Percentiles rank a stretch among this genome's conserved stretches.
Evolutionary conservation across 2,329 filamentous ascomycete genomes (phyloP).

Genomic region (Neonectria neomacrospora): DNA sequence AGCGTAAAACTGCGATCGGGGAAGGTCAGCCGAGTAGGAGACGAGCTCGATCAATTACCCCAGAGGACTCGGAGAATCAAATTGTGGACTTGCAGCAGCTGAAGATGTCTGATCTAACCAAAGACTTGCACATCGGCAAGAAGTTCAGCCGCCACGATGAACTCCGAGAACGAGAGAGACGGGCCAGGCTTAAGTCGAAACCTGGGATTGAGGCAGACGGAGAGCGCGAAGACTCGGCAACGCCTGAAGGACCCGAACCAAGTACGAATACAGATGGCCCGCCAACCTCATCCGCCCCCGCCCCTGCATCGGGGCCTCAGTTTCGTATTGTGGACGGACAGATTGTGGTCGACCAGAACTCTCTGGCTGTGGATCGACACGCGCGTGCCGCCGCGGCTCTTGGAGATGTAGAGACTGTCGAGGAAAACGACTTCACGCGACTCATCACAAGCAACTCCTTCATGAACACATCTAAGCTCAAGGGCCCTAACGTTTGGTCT

Average conservation of each 20-base stretch:
- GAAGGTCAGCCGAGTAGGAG: conserved; percentile 44
- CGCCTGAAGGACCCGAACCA: conserved; percentile 33
- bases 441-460: conserved; percentile 77
- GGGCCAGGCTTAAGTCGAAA: conserved; percentile 50
- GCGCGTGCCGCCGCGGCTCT: conserved; percentile 66
- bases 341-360: conserved; percentile 76
- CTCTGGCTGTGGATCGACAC: conserved; percentile 75
- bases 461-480: conserved; percentile 68
- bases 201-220: conserved; percentile 42
- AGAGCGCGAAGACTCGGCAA: conserved; percentile 37
- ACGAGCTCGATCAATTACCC: conserved; percentile 63
- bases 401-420: conserved; percentile 69
- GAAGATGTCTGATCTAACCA: conserved; percentile 78
- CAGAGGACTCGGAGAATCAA: conserved; percentile 71
- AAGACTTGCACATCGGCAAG: conserved; percentile 76
- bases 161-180: conserved; percentile 73
- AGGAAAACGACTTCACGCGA: conserved; percentile 82
- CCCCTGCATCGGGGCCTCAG: conserved; percentile 58
- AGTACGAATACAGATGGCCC: conserved; percentile 39
- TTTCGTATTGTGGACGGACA: conserved; percentile 77
- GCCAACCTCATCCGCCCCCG: conserved; percentile 38
- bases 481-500: conserved; percentile 75
- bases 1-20: conserved; percentile 44
- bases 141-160: conserved; percentile 79
- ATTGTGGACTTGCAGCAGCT: conserved; percentile 73